Conservation (phyloP, 108 stramenopile genomes). For the Cylindrotheca closterium region DNA sequence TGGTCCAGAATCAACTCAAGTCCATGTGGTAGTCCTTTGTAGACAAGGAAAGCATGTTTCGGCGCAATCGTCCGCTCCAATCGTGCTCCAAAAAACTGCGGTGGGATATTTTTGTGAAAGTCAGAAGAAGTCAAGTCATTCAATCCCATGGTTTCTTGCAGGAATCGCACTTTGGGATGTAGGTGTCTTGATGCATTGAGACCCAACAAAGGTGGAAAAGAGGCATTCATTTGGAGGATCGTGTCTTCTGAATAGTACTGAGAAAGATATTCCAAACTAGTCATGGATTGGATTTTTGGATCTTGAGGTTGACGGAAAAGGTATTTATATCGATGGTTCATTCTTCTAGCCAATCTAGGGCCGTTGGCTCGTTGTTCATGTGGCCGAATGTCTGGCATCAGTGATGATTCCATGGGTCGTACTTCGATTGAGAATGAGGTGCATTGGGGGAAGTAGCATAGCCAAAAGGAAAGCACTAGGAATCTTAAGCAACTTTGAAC, state of each 20-base stretch:
- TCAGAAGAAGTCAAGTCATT: too few species aligned
- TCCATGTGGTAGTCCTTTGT: slow-evolving; percentile 45
- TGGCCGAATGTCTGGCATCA: slow-evolving; percentile 54
- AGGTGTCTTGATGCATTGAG: slow-evolving; percentile 66
- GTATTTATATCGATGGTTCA: slow-evolving; percentile 79
- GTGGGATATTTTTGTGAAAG: slow-evolving; percentile 42
- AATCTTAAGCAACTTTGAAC: too few species aligned
- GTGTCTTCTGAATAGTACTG: slow-evolving; percentile 48
- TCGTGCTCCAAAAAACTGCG: slow-evolving; percentile 74
- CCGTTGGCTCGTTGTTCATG: slow-evolving; percentile 64
- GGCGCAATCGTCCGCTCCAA: slow-evolving; percentile 77
- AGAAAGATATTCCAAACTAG: slow-evolving; percentile 55
- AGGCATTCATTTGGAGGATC: slow-evolving; percentile 48
- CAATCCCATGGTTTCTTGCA: slow-evolving; percentile 52
- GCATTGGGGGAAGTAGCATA: too few species aligned
- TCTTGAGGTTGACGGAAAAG: slow-evolving; percentile 57
- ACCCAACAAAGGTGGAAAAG: slow-evolving; percentile 73
- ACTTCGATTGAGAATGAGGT: too few species aligned
- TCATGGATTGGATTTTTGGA: slow-evolving; percentile 20
- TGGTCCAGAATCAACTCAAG: slow-evolving; percentile 12
- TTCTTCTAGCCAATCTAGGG: slow-evolving; percentile 65
- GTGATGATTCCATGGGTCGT: too few species aligned
- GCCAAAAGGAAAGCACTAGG: too few species aligned
- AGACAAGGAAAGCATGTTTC: slow-evolving; percentile 75
- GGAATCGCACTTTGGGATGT: slow-evolving; percentile 76